Evolutionary conservation across 2,329 filamentous ascomycete genomes (phyloP).

Genomic region (Talaromyces pinophilus): DNA sequence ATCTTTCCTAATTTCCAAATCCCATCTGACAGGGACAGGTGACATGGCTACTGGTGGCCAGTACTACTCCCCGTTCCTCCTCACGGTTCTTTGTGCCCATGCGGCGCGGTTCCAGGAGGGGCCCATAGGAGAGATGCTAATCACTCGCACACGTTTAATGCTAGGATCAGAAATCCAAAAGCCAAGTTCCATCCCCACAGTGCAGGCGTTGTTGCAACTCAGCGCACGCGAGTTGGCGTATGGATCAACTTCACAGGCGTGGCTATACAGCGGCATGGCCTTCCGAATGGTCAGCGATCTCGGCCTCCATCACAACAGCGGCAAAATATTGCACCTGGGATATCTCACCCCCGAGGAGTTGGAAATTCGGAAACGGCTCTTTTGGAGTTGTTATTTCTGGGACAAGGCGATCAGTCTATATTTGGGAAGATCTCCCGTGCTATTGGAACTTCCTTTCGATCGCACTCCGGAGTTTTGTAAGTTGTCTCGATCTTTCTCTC

Average conservation of each 20-base stretch:
- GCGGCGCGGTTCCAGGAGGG: neutral
- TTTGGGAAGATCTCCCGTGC: slow-evolving; percentile 12
- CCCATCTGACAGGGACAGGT: neutral
- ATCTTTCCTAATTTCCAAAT: no score
- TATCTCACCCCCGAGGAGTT: slow-evolving; percentile 33
- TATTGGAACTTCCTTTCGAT: slow-evolving; percentile 11
- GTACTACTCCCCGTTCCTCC: slow-evolving; percentile 7
- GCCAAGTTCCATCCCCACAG: slow-evolving; percentile 32
- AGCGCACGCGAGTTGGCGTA: slow-evolving; percentile 33
- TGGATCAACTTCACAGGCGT: slow-evolving; percentile 31
- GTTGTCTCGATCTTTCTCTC: no score
- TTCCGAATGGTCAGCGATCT: slow-evolving; percentile 36
- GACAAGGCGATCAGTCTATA: slow-evolving; percentile 27
- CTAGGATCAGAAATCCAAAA: slow-evolving; percentile 33
- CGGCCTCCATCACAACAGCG: slow-evolving; percentile 32
- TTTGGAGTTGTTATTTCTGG: slow-evolving; percentile 37
- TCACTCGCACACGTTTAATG: slow-evolving; percentile 29
- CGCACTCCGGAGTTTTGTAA: no score
- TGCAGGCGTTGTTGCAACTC: slow-evolving; percentile 34
- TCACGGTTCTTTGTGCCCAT: slow-evolving; percentile 4
- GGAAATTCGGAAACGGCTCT: slow-evolving; percentile 34
- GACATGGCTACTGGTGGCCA: slow-evolving; percentile 12
- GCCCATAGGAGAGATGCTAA: slow-evolving; percentile 15
- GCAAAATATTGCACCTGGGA: slow-evolving; percentile 29
- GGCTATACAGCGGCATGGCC: slow-evolving; percentile 34